Conservation (phyloP, 2,329 filamentous ascomycete genomes). For the Domatiomyces catenatus region DNA sequence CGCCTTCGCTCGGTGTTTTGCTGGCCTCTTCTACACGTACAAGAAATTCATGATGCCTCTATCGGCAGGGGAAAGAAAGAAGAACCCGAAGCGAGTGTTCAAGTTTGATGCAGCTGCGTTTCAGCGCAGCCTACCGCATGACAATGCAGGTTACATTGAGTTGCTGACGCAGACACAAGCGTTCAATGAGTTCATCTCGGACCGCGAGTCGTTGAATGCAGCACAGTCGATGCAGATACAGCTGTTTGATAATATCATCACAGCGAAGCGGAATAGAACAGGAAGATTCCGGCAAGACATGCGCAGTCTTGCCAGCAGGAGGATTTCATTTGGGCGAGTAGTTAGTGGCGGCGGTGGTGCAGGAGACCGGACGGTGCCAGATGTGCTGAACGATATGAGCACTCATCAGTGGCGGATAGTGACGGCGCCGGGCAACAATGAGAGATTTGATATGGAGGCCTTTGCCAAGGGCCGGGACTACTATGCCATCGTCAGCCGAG, state of each 20-base stretch:
- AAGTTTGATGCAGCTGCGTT: constrained; percentile 54
- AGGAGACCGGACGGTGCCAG: constrained; percentile 24
- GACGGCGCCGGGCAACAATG: constrained; percentile 40
- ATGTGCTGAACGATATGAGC: constrained; percentile 47
- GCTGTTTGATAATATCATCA: constrained; percentile 50
- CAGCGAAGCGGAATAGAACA: constrained; percentile 48
- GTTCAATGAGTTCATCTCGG: constrained; percentile 51
- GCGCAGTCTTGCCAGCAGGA: constrained; percentile 2
- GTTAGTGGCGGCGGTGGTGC: neutral
- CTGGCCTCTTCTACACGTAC: constrained; percentile 54
- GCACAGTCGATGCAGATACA: constrained; percentile 26
- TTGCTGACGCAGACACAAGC: constrained; percentile 50
- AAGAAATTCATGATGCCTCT: constrained; percentile 47
- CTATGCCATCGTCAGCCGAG: constrained; percentile 43
- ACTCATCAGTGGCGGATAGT: constrained; percentile 51
- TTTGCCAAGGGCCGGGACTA: constrained; percentile 37
- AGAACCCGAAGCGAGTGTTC: constrained; percentile 33
- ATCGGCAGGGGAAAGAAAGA: constrained; percentile 35
- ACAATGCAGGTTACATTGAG: constrained; percentile 48
- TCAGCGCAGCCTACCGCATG: constrained; percentile 46
- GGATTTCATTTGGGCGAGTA: neutral
- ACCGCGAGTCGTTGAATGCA: constrained; percentile 32
- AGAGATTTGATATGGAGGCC: constrained; percentile 19
- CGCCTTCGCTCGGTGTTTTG: constrained; percentile 54
- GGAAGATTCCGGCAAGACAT: constrained; percentile 23